Conservation (phyloP, 2,329 filamentous ascomycete species). For the Tolypocladium tropicale region DNA sequence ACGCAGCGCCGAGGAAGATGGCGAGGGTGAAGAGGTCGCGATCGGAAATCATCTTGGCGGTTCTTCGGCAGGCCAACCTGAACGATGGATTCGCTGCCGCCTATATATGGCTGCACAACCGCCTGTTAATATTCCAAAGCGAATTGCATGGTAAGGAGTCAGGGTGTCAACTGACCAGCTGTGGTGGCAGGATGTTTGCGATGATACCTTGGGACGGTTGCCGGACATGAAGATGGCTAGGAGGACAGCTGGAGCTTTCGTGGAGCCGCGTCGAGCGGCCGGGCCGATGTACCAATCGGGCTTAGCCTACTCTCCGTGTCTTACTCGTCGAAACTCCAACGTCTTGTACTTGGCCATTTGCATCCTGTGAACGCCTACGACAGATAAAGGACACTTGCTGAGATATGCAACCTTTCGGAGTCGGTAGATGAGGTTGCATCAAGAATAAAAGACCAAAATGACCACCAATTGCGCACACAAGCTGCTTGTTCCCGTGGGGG, state of each 20-base stretch:
- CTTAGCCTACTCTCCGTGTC: background rate
- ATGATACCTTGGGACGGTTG: background rate
- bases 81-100: background rate
- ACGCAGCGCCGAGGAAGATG: constrained; percentile 79
- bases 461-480: too few relatives aligned
- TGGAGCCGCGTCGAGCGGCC: background rate
- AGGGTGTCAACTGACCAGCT: background rate
- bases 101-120: background rate
- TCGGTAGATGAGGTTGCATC: too few relatives aligned
- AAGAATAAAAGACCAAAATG: too few relatives aligned
- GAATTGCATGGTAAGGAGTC: background rate
- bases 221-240: background rate
- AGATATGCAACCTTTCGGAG: too few relatives aligned
- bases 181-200: background rate
- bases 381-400: background rate
- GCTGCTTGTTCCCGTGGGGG: too few relatives aligned
- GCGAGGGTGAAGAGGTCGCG: constrained; percentile 81
- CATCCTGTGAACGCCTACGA: background rate
- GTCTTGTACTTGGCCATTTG: background rate
- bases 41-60: constrained; percentile 82
- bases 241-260: constrained; percentile 11
- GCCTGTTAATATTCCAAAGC: background rate
- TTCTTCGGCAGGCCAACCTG: constrained; percentile 1
- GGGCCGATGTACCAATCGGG: background rate
- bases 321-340: background rate